Evolutionary conservation across 345 rosid genomes (phyloP).

Genomic region (Kernera saxatilis): DNA sequence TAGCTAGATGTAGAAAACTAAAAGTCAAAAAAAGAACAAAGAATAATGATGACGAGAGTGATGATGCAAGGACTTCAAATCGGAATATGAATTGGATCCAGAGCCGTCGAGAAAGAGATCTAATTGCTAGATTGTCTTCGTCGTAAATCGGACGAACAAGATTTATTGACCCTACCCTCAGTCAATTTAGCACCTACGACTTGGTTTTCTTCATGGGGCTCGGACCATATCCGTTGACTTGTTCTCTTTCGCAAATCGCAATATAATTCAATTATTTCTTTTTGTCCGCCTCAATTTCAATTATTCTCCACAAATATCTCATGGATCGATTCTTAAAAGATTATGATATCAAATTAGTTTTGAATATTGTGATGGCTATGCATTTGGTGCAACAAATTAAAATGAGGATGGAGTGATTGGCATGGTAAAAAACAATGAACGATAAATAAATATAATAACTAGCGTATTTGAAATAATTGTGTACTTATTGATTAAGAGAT

Average conservation of each 20-base stretch:
- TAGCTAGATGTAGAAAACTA: neutral
- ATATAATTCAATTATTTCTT: too few species aligned
- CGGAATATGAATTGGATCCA: neutral
- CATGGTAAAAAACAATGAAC: neutral
- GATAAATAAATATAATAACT: neutral
- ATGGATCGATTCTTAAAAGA: neutral
- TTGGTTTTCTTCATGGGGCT: conserved; percentile 14
- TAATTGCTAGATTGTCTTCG: neutral
- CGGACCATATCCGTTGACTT: conserved; percentile 23
- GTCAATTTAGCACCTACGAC: conserved; percentile 29
- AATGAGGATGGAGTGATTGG: neutral
- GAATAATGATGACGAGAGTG: conserved; percentile 21
- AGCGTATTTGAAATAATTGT: neutral
- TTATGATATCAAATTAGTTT: conserved; percentile 7
- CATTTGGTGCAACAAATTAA: neutral
- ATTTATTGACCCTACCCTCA: conserved; percentile 21
- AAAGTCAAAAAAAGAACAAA: conserved; percentile 4
- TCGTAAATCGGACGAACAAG: conserved; percentile 5
- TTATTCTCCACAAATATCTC: conserved; percentile 10
- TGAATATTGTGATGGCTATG: neutral
- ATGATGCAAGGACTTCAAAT: conserved; percentile 15
- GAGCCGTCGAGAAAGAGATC: conserved; percentile 15
- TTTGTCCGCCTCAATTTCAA: neutral
- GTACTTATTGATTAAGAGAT: neutral
- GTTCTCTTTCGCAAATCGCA: too few species aligned